phyloP scores from a whole-genome alignment of 192 early-diverging fungal species.

The Entomortierella parvispora region DNA sequence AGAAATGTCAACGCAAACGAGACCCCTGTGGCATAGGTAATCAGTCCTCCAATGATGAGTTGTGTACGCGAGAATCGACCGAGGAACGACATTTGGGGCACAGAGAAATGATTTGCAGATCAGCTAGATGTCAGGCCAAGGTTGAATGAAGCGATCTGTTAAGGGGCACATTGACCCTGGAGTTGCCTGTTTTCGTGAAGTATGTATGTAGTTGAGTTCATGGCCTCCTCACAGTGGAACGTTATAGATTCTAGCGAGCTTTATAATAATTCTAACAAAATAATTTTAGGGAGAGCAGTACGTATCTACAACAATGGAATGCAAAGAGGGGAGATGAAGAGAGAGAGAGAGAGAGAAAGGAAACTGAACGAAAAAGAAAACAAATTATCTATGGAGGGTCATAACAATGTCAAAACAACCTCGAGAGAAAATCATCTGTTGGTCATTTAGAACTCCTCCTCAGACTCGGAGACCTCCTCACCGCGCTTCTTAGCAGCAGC shows the following conservation, averaged over 20 bases:
- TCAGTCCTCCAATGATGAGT: conserved; percentile 31
- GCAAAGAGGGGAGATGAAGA: neutral
- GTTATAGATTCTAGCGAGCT: no score
- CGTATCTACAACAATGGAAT: neutral
- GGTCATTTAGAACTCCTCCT: conserved; percentile 53
- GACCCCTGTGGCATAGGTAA: conserved; percentile 44
- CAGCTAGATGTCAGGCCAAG: no score
- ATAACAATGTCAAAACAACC: neutral
- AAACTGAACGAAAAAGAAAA: neutral
- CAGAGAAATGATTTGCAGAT: neutral
- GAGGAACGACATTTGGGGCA: conserved; percentile 46
- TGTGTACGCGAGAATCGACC: conserved; percentile 45
- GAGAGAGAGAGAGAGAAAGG: neutral
- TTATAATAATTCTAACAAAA: no score
- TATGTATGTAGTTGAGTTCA: no score
- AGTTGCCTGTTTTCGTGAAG: no score
- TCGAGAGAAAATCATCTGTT: neutral
- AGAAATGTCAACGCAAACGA: conserved; percentile 41
- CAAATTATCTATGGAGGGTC: neutral
- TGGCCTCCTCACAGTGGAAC: no score
- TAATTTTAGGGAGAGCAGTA: no score
- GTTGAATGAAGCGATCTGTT: no score
- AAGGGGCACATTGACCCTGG: no score
- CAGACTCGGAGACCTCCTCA: conserved; percentile 59
- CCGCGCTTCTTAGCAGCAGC: conserved; percentile 65